Percentiles rank a stretch among this genome's conserved stretches.
These are phyloP conservation scores for Daphne laureola DNA, from an alignment of 441 rosid genomes.

Conservation along the genomic window DNA sequence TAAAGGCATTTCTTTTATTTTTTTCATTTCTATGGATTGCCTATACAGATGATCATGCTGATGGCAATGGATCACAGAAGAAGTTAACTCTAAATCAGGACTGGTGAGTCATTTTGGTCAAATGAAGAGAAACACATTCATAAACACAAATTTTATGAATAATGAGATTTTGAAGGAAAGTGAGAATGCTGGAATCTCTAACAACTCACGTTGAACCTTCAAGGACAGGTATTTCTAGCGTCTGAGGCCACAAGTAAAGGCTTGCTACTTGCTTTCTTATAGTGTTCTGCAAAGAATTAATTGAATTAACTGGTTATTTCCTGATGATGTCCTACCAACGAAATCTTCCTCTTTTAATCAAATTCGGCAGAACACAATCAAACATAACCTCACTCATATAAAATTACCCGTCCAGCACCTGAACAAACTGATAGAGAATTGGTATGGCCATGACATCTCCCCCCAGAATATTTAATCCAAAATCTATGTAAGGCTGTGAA, in stretches of 20 bases:
- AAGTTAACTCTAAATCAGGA: not conserved
- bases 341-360: not conserved
- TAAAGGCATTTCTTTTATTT: not conserved
- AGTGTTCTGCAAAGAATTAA: slow-evolving; percentile 27
- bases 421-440: slow-evolving; percentile 75
- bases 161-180: too few relatives aligned
- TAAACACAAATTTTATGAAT: too few relatives aligned
- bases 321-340: not conserved
- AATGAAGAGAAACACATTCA: too few relatives aligned
- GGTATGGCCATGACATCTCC: slow-evolving; percentile 96
- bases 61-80: not conserved
- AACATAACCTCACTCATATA: slow-evolving; percentile 22
- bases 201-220: slow-evolving; percentile 32
- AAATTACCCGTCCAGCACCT: slow-evolving; percentile 62
- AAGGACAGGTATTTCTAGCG: slow-evolving; percentile 31
- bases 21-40: not conserved
- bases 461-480: slow-evolving; percentile 77
- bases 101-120: too few relatives aligned
- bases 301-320: slow-evolving; percentile 5
- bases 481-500: slow-evolving; percentile 84
- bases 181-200: too few relatives aligned
- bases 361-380: slow-evolving; percentile 1
- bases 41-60: not conserved
- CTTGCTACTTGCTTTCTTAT: slow-evolving; percentile 28
- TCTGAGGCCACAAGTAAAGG: slow-evolving; percentile 42